Percentiles rank a stretch among this genome's conserved stretches.
Conservation (phyloP, 2,329 filamentous ascomycete species). For the Aspergillus uvarum region DNA sequence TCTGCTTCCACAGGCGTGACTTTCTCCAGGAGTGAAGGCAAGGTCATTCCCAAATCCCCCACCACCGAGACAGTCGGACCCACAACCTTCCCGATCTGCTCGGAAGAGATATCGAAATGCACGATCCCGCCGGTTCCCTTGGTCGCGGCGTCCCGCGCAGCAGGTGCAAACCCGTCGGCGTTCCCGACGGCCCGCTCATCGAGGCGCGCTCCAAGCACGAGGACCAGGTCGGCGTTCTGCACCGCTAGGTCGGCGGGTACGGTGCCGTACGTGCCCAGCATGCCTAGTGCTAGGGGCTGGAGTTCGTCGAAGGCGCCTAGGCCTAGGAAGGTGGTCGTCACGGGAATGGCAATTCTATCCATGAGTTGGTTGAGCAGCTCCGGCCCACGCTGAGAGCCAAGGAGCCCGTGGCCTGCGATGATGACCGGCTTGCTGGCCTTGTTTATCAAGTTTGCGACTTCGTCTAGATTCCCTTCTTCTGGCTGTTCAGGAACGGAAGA, state of each 20-base stretch:
- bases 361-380: conserved; percentile 73
- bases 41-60: conserved; percentile 79
- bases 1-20: not conserved
- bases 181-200: conserved; percentile 86
- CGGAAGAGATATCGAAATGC: conserved; percentile 94
- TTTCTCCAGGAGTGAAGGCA: conserved; percentile 68
- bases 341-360: conserved; percentile 82
- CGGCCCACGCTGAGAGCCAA: conserved; percentile 71
- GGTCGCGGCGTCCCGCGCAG: conserved; percentile 72
- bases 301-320: conserved; percentile 87
- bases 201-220: conserved; percentile 85
- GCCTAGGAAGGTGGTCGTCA: conserved; percentile 89
- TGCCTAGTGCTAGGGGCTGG: conserved; percentile 86
- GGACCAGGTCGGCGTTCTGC: conserved; percentile 89
- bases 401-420: conserved; percentile 84
- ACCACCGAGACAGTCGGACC: conserved; percentile 89
- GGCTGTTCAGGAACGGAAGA: too few species aligned
- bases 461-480: conserved; percentile 61
- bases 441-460: conserved; percentile 78
- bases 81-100: conserved; percentile 98
- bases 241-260: conserved; percentile 95
- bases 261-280: conserved; percentile 95
- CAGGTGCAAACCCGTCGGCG: conserved; percentile 79
- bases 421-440: conserved; percentile 85
- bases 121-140: conserved; percentile 86